Evolutionary conservation across 192 early-diverging fungal genomes (phyloP).

Genomic region (Thamnidium elegans): DNA sequence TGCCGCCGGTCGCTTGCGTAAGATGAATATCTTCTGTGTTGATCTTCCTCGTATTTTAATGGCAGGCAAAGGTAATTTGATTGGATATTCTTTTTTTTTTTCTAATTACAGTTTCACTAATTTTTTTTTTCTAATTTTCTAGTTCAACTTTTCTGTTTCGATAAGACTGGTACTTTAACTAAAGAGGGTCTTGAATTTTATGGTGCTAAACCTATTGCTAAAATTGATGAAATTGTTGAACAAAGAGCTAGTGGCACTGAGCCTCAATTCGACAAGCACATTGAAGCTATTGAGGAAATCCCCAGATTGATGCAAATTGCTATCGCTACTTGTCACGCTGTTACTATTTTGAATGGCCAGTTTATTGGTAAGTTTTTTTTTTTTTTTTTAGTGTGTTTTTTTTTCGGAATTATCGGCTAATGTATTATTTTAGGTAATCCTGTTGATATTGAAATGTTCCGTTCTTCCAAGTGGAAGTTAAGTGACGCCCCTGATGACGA

Average conservation of each 20-base stretch:
- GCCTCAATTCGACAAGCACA: constrained; percentile 28
- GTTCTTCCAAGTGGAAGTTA: constrained; percentile 44
- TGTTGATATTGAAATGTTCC: constrained; percentile 73
- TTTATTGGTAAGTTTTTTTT: constrained; percentile 29
- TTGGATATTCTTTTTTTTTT: not conserved
- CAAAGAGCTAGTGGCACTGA: not conserved
- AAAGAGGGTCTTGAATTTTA: constrained; percentile 68
- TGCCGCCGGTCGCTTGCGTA: constrained; percentile 51
- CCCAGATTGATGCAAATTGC: constrained; percentile 34
- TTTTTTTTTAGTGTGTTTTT: no score
- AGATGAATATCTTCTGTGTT: constrained; percentile 65
- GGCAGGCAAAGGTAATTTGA: constrained; percentile 51
- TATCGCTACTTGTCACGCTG: constrained; percentile 48
- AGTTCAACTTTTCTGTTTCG: constrained; percentile 68
- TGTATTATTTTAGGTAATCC: constrained; percentile 39
- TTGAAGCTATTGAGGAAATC: constrained; percentile 14
- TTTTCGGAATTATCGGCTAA: no score
- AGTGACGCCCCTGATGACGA: constrained; percentile 22
- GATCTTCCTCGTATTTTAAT: constrained; percentile 65
- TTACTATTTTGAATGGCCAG: constrained; percentile 42
- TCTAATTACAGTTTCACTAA: not conserved
- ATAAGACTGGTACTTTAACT: constrained; percentile 71
- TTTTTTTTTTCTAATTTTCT: constrained; percentile 1
- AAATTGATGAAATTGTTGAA: constrained; percentile 16
- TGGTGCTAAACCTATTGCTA: constrained; percentile 33